Evolutionary conservation across 441 rosid genomes (phyloP).

Genomic region (Geranium incanum): DNA sequence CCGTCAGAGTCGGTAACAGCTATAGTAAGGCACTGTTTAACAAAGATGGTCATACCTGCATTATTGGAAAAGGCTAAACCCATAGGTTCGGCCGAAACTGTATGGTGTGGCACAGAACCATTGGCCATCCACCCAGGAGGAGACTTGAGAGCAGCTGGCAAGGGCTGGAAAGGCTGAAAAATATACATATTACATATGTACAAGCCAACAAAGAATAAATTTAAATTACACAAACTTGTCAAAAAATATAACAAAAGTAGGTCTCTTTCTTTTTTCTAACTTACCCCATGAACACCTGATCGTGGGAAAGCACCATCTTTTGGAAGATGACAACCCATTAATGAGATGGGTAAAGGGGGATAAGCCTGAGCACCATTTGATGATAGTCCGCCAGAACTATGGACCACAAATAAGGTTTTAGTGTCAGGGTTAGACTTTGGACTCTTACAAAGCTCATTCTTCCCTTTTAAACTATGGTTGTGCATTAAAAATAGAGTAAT

Average conservation of each 20-base stretch:
- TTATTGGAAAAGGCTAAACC: slow-evolving; percentile 50
- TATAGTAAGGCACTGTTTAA: background rate
- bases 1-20: background rate
- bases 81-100: slow-evolving; percentile 60
- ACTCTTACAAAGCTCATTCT: slow-evolving; percentile 73
- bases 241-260: slow-evolving; percentile 6
- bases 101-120: slow-evolving; percentile 55
- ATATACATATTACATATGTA: slow-evolving; percentile 15
- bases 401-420: slow-evolving; percentile 70
- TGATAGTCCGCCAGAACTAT: slow-evolving; percentile 43
- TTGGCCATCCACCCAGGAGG: slow-evolving; percentile 82
- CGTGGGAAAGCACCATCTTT: slow-evolving; percentile 59
- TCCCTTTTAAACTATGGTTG: slow-evolving; percentile 68
- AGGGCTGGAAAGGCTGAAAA: slow-evolving; percentile 63
- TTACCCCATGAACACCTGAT: slow-evolving; percentile 57
- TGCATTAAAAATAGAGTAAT: slow-evolving; percentile 9
- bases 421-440: slow-evolving; percentile 76
- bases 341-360: slow-evolving; percentile 64
- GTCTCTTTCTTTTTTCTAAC: slow-evolving; percentile 21
- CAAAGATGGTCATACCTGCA: slow-evolving; percentile 31
- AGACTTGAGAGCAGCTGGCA: slow-evolving; percentile 54
- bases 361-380: slow-evolving; percentile 60
- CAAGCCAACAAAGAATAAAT: background rate
- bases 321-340: slow-evolving; percentile 45
- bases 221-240: background rate